A percentile compares a stretch with the other conserved stretches of the same genome.
Evolutionary conservation across 2,329 filamentous ascomycete genomes (phyloP).

Genomic region (Keithomyces neogunnii): DNA sequence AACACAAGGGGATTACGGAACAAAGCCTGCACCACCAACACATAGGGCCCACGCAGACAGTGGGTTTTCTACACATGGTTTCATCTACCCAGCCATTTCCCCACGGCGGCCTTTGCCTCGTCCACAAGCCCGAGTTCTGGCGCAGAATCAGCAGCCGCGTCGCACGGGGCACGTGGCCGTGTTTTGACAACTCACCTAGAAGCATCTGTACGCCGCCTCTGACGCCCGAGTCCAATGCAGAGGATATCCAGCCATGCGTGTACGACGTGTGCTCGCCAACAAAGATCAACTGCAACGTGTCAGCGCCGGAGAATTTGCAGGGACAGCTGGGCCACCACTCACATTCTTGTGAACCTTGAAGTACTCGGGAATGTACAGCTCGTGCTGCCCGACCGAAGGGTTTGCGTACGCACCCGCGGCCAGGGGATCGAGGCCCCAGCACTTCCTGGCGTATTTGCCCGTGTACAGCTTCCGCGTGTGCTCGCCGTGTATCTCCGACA

Average conservation of each 20-base stretch:
- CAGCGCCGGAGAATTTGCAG: neutral
- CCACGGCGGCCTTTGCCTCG: neutral
- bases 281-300: constrained; percentile 48
- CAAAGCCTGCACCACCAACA: too few species aligned
- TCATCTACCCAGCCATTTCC: neutral
- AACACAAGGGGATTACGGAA: too few species aligned
- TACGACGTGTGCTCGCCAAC: constrained; percentile 62
- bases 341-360: constrained; percentile 57
- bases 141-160: neutral
- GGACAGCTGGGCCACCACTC: constrained; percentile 8
- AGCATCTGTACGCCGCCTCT: constrained; percentile 56
- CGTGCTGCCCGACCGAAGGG: constrained; percentile 56
- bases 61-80: neutral
- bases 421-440: constrained; percentile 56
- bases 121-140: neutral
- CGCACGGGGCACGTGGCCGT: neutral
- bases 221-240: constrained; percentile 59
- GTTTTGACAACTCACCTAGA: constrained; percentile 26
- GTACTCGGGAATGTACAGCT: constrained; percentile 64
- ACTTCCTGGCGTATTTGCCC: constrained; percentile 54
- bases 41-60: too few species aligned
- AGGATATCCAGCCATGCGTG: constrained; percentile 64
- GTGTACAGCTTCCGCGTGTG: constrained; percentile 54
- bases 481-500: constrained; percentile 58
- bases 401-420: constrained; percentile 54